Percentiles rank a stretch among this genome's conserved stretches.
These are phyloP conservation scores for Neocallimastix lanati DNA, from an alignment of 192 early-diverging fungal species.

Conservation along the genomic window DNA sequence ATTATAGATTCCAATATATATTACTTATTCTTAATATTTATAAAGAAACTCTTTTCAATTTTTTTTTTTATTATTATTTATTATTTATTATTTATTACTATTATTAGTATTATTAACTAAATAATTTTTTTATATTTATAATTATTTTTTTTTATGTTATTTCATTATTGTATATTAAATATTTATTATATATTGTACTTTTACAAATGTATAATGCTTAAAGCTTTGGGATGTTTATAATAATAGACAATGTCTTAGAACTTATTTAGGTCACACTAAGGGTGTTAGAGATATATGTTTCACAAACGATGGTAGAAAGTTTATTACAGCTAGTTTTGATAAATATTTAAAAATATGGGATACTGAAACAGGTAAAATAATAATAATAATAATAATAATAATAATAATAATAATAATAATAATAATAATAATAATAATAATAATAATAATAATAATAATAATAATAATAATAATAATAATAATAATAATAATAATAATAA, in stretches of 20 bases:
- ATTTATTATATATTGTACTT: too few species aligned
- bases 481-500: not conserved
- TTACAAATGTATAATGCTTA: too few species aligned
- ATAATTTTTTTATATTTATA: too few species aligned
- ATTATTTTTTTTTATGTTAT: too few species aligned
- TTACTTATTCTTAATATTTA: too few species aligned
- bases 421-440: not conserved
- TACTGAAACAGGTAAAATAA: slow-evolving; percentile 64
- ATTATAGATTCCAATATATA: too few species aligned
- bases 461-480: not conserved
- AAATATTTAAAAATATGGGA: slow-evolving; percentile 92
- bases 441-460: too few species aligned
- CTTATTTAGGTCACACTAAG: slow-evolving; percentile 81
- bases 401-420: not conserved
- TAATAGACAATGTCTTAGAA: slow-evolving; percentile 65
- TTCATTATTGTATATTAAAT: too few species aligned
- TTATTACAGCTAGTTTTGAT: slow-evolving; percentile 81
- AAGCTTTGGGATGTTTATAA: slow-evolving; percentile 90
- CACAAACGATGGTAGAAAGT: slow-evolving; percentile 62
- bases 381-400: not conserved
- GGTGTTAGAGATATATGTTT: slow-evolving; percentile 84
- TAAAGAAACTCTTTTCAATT: too few species aligned
- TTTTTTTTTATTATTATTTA: not conserved
- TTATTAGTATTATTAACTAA: too few species aligned
- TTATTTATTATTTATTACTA: not conserved